Evolutionary conservation across 306 rosid genomes (phyloP), one percentile per base, ranked within the genome.

Genomic region (Lagenaria siceraria): DNA sequence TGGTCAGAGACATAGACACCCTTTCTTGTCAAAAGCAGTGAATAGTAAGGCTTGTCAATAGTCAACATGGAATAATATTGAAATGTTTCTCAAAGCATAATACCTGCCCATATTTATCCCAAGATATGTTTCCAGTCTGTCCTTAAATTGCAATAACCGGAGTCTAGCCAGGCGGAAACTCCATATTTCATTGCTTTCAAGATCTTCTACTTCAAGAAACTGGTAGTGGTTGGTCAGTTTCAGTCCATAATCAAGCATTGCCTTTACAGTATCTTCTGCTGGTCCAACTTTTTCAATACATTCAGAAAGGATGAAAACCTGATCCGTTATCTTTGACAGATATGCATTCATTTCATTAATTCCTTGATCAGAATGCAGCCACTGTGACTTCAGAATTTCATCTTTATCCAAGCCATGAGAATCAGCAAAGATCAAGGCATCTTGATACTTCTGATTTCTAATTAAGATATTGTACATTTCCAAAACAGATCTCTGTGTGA

Each of bases 91-190:
- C 76, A 58, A 72, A 72, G 55, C 75, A 56, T 27, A 14, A 43
- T 89, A 92, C 99, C 99, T 95, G 91, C 97, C 99, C 99, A 92
- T 95, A 82, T 92, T 95, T 85, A 95, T 87, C 82, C 99, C 99
- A 19, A 95, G 91, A 85, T 80, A 92, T 38, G 99, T 95, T 86
- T 90, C 99, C 87, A 95, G 87, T 83, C 86, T 89, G 87, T 95
- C 97, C 69, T 74, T 87, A 83, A 85, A 92, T 90, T 92, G 97
- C 90, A 92, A 85, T 66, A 90, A 77, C 78, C 84, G 88, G 84
- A 95, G 97, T 80, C 99, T 89, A 80, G 89, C 84, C 80, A 89
- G 46, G 77, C 97, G 96, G 54, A 79, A 77, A 87, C 90, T 85
- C 97, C 97, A 92, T 68, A 80, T 81, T 83, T 84, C 83, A 63